These are phyloP conservation scores for Candida railenensis DNA, from an alignment of 805 yeast genomes.

Conservation along the genomic window DNA sequence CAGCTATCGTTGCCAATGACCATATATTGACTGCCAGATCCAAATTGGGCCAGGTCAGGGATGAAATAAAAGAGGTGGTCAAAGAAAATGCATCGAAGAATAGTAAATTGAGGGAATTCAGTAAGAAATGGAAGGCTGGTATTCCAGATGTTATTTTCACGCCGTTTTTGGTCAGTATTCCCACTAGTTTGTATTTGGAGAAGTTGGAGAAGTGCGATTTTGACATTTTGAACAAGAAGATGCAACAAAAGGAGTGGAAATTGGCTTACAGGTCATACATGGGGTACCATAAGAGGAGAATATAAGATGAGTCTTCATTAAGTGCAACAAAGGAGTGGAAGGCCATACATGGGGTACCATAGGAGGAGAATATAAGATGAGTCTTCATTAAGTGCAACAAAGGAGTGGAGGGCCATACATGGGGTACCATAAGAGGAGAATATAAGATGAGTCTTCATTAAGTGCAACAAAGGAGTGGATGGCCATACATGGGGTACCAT, in stretches of 20 bases:
- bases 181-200: conserved; percentile 60
- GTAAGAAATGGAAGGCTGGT: conserved; percentile 41
- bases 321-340: too few species aligned
- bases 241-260: conserved; percentile 59
- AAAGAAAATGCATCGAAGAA: conserved; percentile 18
- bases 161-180: conserved; percentile 68
- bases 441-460: too few species aligned
- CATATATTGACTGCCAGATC: conserved; percentile 68
- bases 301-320: too few species aligned
- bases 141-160: conserved; percentile 64
- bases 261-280: conserved; percentile 60
- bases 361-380: too few species aligned
- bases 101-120: conserved; percentile 22
- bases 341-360: too few species aligned
- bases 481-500: too few species aligned
- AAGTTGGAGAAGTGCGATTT: conserved; percentile 63
- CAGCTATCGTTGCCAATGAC: conserved; percentile 77
- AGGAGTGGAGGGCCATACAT: too few species aligned
- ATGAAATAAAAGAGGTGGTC: conserved; percentile 33
- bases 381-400: too few species aligned
- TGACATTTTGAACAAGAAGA: conserved; percentile 48
- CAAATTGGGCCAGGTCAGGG: conserved; percentile 43
- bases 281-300: conserved; percentile 39
- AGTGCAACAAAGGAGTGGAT: too few species aligned
- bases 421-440: too few species aligned